A percentile compares a stretch with the other conserved stretches of the same genome.
Evolutionary conservation across 805 yeast genomes (phyloP).

Genomic region (Starmerella powellii): DNA sequence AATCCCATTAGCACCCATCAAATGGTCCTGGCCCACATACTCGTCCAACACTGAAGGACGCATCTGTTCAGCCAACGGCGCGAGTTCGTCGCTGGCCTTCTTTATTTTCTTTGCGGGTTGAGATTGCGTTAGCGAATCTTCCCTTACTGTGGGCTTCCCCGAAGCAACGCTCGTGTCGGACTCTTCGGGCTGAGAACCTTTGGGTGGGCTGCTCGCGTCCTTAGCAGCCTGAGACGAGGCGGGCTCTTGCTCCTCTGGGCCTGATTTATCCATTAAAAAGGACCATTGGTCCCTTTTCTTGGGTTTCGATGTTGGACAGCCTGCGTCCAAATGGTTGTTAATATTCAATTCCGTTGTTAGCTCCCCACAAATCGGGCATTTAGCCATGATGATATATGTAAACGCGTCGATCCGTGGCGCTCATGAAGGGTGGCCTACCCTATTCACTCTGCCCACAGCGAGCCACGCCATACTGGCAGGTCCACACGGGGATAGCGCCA

Average conservation of each 20-base stretch:
- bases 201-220: too few relatives aligned
- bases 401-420: too few relatives aligned
- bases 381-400: conserved; percentile 11
- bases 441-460: too few relatives aligned
- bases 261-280: background rate
- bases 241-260: background rate
- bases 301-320: conserved; percentile 24
- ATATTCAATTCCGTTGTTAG: conserved; percentile 25
- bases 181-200: too few relatives aligned
- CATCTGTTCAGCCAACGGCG: conserved; percentile 65
- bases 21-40: conserved; percentile 75
- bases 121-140: too few relatives aligned
- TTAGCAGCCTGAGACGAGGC: too few relatives aligned
- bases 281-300: conserved; percentile 10
- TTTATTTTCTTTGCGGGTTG: conserved; percentile 2
- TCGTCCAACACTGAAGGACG: conserved; percentile 62
- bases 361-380: conserved; percentile 28
- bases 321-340: conserved; percentile 28
- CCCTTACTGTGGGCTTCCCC: too few relatives aligned
- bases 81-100: background rate
- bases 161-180: too few relatives aligned
- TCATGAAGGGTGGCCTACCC: too few relatives aligned
- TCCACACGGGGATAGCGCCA: too few relatives aligned
- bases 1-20: conserved; percentile 53
- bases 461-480: too few relatives aligned